Conservation (phyloP, 768 basidiomycete genomes). For the Mycena maculata region DNA sequence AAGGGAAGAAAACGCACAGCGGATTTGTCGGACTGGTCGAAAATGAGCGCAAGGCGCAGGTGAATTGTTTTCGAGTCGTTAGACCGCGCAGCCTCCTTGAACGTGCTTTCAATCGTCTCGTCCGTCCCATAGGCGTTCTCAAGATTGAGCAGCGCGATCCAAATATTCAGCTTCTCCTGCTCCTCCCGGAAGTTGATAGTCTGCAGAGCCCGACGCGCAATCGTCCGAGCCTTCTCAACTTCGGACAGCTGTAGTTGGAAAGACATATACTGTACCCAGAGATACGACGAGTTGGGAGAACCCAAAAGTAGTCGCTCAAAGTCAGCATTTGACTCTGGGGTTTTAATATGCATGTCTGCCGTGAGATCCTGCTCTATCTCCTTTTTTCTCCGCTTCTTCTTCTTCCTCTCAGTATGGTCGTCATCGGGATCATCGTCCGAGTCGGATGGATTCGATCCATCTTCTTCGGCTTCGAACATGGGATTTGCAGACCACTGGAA, state of each 20-base stretch:
- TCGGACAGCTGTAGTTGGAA: conserved; percentile 98
- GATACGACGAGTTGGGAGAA: conserved; percentile 95
- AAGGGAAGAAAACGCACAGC: conserved; percentile 62
- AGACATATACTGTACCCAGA: conserved; percentile 99
- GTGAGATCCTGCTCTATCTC: conserved; percentile 85
- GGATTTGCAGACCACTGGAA: conserved; percentile 77
- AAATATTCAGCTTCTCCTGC: conserved; percentile 94
- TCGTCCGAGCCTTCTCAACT: conserved; percentile 91
- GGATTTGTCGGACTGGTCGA: conserved; percentile 84
- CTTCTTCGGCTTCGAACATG: conserved; percentile 51
- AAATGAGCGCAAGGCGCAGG: conserved; percentile 84
- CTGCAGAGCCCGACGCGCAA: conserved; percentile 84
- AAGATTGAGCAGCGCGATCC: conserved; percentile 95
- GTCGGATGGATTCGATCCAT: conserved; percentile 51
- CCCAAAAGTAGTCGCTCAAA: conserved; percentile 94
- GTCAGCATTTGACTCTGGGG: conserved; percentile 92
- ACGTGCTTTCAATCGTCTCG: conserved; percentile 79
- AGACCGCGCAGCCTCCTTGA: conserved; percentile 89
- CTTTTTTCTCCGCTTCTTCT: conserved; percentile 76
- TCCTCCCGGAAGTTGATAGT: conserved; percentile 97
- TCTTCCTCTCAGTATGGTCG: conserved; percentile 55
- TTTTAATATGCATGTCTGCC: conserved; percentile 85
- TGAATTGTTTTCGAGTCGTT: conserved; percentile 95
- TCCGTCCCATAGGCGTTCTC: conserved; percentile 94
- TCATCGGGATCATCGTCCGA: conserved; percentile 66